phyloP scores from a whole-genome alignment of 345 rosid genomes.

The Linum lewisii region DNA sequence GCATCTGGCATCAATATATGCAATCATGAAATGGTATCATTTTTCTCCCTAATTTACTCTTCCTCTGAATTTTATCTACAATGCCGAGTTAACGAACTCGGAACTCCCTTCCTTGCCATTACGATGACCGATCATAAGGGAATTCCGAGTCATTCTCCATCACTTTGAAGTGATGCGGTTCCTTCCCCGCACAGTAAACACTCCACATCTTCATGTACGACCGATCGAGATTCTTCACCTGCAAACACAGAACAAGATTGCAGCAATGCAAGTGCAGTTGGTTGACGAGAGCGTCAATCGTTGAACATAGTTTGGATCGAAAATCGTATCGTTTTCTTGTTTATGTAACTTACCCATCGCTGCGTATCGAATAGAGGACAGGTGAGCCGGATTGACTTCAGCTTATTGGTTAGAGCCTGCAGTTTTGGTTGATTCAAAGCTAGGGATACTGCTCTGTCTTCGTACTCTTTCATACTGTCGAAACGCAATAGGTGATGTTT shows the following conservation, averaged over 20 bases:
- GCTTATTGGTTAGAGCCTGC: slow-evolving; percentile 50
- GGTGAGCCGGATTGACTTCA: slow-evolving; percentile 62
- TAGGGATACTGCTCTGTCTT: slow-evolving; percentile 77
- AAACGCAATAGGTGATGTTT: not conserved
- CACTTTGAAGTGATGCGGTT: slow-evolving; percentile 80
- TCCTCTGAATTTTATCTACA: slow-evolving; percentile 1
- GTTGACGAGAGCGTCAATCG: too few relatives aligned
- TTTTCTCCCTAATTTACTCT: slow-evolving; percentile 14
- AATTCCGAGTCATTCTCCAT: slow-evolving; percentile 64
- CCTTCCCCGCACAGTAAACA: slow-evolving; percentile 61
- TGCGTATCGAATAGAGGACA: slow-evolving; percentile 89
- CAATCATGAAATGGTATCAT: not conserved
- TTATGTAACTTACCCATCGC: slow-evolving; percentile 71
- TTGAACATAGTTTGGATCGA: too few relatives aligned
- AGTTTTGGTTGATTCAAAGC: slow-evolving; percentile 68
- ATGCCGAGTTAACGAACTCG: not conserved
- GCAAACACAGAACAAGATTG: slow-evolving; percentile 8
- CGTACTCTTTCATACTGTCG: slow-evolving; percentile 79
- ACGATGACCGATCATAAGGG: slow-evolving; percentile 32
- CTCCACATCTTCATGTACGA: slow-evolving; percentile 95
- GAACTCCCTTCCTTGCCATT: not conserved
- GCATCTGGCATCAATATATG: slow-evolving; percentile 4
- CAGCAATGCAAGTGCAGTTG: too few relatives aligned
- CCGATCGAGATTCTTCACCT: slow-evolving; percentile 89
- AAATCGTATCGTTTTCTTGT: too few relatives aligned